phyloP scores from a whole-genome alignment of 331 rosid genomes.

The Rosa hybrid region DNA sequence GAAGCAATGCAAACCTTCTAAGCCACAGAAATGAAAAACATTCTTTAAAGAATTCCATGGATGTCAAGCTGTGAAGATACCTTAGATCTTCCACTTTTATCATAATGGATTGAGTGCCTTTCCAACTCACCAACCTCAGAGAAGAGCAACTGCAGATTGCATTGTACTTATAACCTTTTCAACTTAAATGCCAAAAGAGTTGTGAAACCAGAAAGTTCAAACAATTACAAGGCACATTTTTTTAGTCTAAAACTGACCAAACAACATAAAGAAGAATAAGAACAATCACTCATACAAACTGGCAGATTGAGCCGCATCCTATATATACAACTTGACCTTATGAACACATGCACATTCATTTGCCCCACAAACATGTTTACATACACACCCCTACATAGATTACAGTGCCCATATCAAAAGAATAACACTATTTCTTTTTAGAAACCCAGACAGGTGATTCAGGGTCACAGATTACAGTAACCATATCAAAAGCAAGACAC shows the following conservation, averaged over 20 bases:
- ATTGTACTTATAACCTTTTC: background rate
- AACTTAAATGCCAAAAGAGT: slow-evolving; percentile 14
- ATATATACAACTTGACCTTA: background rate
- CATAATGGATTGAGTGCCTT: slow-evolving; percentile 53
- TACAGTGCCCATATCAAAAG: background rate
- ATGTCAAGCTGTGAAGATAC: slow-evolving; percentile 21
- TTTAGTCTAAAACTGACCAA: background rate
- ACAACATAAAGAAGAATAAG: background rate
- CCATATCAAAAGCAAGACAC: background rate
- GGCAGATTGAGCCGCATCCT: background rate
- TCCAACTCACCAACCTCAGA: slow-evolving; percentile 57
- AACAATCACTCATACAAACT: background rate
- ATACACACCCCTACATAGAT: background rate
- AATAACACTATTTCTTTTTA: background rate
- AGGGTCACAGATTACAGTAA: background rate
- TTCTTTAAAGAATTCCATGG: background rate
- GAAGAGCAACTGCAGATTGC: slow-evolving; percentile 51
- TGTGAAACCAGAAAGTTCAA: background rate
- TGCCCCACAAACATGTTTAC: background rate
- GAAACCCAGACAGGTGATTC: background rate
- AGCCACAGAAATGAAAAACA: background rate
- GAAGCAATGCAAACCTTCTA: slow-evolving; percentile 1
- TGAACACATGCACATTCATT: background rate
- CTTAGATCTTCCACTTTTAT: slow-evolving; percentile 65
- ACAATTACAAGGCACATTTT: background rate